Evolutionary conservation across 257 asterid genomes (phyloP).

Genomic region (Penstemon davidsonii): DNA sequence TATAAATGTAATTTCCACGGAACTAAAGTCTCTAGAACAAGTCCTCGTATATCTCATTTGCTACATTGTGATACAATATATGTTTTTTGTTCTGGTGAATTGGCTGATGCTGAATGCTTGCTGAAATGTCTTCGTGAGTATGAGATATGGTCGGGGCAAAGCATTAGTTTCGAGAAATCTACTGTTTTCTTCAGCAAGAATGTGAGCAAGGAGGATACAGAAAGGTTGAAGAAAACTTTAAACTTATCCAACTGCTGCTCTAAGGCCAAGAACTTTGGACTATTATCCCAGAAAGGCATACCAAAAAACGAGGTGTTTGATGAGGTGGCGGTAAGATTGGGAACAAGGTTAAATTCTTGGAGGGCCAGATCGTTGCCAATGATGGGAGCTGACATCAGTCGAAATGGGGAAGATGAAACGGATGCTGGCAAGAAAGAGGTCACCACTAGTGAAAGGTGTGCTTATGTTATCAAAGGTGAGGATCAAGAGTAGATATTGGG

Average conservation of each 20-base stretch:
- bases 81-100: not conserved
- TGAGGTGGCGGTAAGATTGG: not conserved
- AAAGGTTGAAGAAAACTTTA: not conserved
- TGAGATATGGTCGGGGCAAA: not conserved
- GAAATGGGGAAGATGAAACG: no score
- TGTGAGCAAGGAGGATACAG: not conserved
- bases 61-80: not conserved
- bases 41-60: not conserved
- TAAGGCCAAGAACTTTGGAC: not conserved
- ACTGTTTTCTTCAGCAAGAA: not conserved
- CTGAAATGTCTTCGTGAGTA: not conserved
- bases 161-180: not conserved
- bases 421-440: not conserved
- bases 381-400: not conserved
- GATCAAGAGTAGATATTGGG: not conserved
- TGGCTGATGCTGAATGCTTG: not conserved
- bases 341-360: not conserved
- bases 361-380: not conserved
- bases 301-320: not conserved
- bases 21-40: constrained; percentile 1
- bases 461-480: not conserved
- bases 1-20: not conserved
- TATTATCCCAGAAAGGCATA: not conserved
- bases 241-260: not conserved
- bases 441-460: not conserved